Conservation (phyloP, 805 yeast species). For the Candida orba region DNA sequence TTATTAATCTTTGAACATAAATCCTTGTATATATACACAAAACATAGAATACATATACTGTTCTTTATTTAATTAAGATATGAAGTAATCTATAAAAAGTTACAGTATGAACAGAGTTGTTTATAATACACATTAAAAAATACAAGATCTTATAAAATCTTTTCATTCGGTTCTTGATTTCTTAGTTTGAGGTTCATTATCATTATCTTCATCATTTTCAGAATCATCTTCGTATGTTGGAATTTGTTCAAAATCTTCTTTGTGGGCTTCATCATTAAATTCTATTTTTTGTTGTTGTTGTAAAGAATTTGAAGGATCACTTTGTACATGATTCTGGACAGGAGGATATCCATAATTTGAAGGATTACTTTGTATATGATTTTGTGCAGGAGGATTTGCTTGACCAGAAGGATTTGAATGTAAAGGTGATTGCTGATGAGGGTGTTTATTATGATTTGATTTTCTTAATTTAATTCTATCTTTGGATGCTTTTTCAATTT, state of each 20-base stretch:
- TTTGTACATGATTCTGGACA: background rate
- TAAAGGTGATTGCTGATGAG: background rate
- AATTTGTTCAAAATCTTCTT: background rate
- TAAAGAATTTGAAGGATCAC: background rate
- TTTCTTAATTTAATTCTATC: constrained; percentile 36
- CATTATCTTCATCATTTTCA: constrained; percentile 5
- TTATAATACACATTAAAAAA: background rate
- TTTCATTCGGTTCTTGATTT: constrained; percentile 7
- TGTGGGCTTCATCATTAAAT: background rate
- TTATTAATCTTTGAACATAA: constrained; percentile 5
- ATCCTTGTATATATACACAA: background rate
- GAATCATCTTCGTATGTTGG: constrained; percentile 2
- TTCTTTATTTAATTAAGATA: too few relatives aligned
- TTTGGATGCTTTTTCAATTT: constrained; percentile 57
- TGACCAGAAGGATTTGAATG: too few relatives aligned
- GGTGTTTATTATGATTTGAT: background rate
- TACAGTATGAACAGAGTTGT: too few relatives aligned
- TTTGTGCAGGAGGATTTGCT: background rate
- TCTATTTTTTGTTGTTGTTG: background rate
- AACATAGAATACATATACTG: background rate
- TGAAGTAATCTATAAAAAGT: too few relatives aligned
- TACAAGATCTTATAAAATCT: background rate
- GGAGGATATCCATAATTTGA: background rate
- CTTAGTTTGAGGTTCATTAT: constrained; percentile 6
- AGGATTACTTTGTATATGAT: background rate